These are phyloP conservation scores for Saccharomycopsis lassenensis DNA, from an alignment of 805 yeast species.

Conservation along the genomic window DNA sequence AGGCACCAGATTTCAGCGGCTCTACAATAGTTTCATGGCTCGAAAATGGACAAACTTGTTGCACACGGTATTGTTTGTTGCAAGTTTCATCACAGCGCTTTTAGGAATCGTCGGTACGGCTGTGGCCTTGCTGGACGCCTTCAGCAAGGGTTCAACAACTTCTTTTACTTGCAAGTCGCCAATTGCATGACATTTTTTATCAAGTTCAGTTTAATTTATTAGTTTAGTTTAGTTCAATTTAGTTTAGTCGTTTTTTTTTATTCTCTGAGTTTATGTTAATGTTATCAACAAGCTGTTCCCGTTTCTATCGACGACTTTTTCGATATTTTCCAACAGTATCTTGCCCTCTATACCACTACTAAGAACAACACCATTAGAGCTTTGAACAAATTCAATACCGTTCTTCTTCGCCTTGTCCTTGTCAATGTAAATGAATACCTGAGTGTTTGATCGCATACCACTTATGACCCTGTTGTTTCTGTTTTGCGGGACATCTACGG, in stretches of 20 bases:
- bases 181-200: slow-evolving; percentile 13
- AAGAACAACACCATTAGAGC: slow-evolving; percentile 67
- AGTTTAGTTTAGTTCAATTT: too few species aligned
- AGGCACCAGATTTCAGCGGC: slow-evolving; percentile 19
- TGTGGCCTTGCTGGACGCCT: slow-evolving; percentile 22
- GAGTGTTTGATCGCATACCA: slow-evolving; percentile 55
- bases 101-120: slow-evolving; percentile 25
- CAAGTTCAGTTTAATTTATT: neutral
- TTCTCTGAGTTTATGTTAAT: too few species aligned
- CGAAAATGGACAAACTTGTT: slow-evolving; percentile 19
- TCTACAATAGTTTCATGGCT: slow-evolving; percentile 18
- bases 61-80: slow-evolving; percentile 20
- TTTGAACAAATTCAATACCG: slow-evolving; percentile 43
- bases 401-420: slow-evolving; percentile 31
- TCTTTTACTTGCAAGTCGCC: slow-evolving; percentile 26
- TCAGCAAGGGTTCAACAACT: slow-evolving; percentile 21
- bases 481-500: slow-evolving; percentile 32
- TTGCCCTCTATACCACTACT: slow-evolving; percentile 49
- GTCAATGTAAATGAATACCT: slow-evolving; percentile 55
- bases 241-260: too few species aligned
- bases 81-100: slow-evolving; percentile 23
- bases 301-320: slow-evolving; percentile 25
- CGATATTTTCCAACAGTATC: slow-evolving; percentile 35
- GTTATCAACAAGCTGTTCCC: slow-evolving; percentile 9
- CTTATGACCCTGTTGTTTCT: slow-evolving; percentile 37